phyloP scores from a whole-genome alignment of 805 yeast species.

The Suhomyces vadensis region DNA sequence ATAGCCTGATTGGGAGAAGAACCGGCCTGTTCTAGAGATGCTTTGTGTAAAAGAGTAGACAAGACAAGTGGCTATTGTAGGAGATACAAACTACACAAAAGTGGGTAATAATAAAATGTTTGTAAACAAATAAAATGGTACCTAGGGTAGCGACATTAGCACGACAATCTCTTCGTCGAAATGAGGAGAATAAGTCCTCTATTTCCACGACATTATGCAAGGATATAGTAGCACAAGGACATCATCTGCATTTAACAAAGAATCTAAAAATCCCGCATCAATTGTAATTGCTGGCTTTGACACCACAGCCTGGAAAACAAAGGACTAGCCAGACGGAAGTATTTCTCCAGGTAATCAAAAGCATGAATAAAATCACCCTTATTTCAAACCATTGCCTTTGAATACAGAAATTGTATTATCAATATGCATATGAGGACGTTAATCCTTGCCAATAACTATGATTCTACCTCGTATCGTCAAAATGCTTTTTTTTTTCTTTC shows the following conservation, averaged over 20 bases:
- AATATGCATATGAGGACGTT: too few species aligned
- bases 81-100: too few species aligned
- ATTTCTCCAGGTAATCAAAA: neutral
- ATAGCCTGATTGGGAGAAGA: neutral
- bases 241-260: neutral
- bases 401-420: too few species aligned
- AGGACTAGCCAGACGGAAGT: neutral
- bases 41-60: neutral
- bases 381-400: too few species aligned
- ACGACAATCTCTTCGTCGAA: neutral
- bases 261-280: neutral
- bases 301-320: neutral
- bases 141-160: too few species aligned
- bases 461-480: too few species aligned
- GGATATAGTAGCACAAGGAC: neutral
- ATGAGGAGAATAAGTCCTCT: neutral
- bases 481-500: too few species aligned
- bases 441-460: too few species aligned
- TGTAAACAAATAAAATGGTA: too few species aligned
- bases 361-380: too few species aligned
- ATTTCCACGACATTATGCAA: neutral
- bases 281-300: conserved; percentile 1
- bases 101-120: too few species aligned
- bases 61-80: too few species aligned
- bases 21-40: neutral